Conservation (phyloP, 306 rosid species). For the Pyrus communis region DNA sequence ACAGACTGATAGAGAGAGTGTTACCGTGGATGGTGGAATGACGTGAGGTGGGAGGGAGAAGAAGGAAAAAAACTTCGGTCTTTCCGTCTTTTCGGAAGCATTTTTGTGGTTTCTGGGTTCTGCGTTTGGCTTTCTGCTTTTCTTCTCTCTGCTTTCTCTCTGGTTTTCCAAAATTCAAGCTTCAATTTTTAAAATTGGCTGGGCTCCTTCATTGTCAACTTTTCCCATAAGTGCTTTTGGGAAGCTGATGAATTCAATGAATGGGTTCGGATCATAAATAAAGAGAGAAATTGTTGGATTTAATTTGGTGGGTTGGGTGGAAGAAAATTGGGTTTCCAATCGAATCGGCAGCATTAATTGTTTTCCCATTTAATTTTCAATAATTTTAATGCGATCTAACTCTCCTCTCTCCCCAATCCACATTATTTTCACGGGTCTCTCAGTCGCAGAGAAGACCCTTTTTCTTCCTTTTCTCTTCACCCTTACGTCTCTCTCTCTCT, state of each 20-base stretch:
- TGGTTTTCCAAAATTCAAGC: not conserved
- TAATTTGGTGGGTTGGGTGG: not conserved
- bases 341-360: not conserved
- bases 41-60: slow-evolving; percentile 5
- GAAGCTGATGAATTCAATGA: not conserved
- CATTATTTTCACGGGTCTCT: not conserved
- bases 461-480: not conserved
- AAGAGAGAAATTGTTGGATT: not conserved
- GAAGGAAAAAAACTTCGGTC: not conserved
- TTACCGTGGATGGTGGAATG: slow-evolving; percentile 17
- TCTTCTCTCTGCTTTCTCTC: not conserved
- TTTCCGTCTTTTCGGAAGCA: not conserved
- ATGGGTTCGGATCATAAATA: not conserved
- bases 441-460: not conserved
- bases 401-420: not conserved
- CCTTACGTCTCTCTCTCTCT: not conserved
- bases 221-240: not conserved
- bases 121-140: not conserved
- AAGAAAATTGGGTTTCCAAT: not conserved
- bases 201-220: not conserved
- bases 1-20: not conserved
- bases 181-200: not conserved
- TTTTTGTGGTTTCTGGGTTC: not conserved
- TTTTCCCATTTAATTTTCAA: not conserved
- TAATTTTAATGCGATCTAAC: not conserved